A percentile compares a stretch with the other conserved stretches of the same genome.
These are phyloP conservation scores for Leccinellum albellum DNA, from an alignment of 768 basidiomycete species.

Conservation along the genomic window DNA sequence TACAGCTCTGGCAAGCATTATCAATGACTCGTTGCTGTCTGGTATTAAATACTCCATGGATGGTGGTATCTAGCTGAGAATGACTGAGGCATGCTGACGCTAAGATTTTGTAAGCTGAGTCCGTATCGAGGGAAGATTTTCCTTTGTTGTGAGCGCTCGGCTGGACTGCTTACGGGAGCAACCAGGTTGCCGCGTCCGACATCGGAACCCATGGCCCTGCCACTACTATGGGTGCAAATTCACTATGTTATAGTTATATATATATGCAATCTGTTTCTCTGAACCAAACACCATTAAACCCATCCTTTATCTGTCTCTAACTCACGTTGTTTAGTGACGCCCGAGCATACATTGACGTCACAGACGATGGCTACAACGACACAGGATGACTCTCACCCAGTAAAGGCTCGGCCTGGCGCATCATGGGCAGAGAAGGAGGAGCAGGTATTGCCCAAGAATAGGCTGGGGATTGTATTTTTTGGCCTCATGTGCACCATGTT, in stretches of 20 bases:
- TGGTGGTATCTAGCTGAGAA: background rate
- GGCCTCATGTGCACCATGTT: constrained; percentile 30
- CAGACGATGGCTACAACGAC: constrained; percentile 4
- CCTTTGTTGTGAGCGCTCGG: background rate
- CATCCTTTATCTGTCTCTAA: background rate
- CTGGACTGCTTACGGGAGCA: background rate
- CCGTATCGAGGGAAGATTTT: background rate
- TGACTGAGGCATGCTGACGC: background rate
- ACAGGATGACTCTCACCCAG: background rate
- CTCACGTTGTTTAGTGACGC: background rate
- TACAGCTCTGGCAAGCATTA: background rate
- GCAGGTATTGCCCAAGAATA: constrained; percentile 45
- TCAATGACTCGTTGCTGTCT: background rate
- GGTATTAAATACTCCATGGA: background rate
- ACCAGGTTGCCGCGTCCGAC: background rate
- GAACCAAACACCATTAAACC: background rate
- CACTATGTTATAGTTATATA: background rate
- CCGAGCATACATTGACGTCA: background rate
- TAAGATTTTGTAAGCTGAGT: constrained; percentile 1
- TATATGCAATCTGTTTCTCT: background rate
- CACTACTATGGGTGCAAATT: background rate
- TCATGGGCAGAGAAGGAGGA: constrained; percentile 55
- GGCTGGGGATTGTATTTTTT: constrained; percentile 23
- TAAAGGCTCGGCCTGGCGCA: constrained; percentile 39
- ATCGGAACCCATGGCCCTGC: background rate